Conservation (phyloP, 202 grass and related monocot species). For the Thinopyrum obtusiflorum region DNA sequence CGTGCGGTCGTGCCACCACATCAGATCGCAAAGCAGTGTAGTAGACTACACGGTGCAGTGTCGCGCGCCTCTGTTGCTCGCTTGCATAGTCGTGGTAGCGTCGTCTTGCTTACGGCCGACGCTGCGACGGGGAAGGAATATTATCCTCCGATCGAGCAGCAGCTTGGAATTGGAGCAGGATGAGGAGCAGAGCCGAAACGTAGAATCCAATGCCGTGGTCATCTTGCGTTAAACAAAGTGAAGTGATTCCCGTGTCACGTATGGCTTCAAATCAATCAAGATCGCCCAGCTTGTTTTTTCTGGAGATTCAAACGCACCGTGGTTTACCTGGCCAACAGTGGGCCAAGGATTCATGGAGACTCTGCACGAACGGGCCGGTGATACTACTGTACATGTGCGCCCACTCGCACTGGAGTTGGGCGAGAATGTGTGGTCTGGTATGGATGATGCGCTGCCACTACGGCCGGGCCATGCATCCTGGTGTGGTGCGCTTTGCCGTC, state of each 20-base stretch:
- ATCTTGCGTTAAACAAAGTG: background rate
- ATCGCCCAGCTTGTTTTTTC: background rate
- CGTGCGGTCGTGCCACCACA: background rate
- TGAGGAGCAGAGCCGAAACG: background rate
- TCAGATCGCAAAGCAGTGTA: background rate
- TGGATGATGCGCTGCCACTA: too few relatives aligned
- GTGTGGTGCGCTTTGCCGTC: too few relatives aligned
- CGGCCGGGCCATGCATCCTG: too few relatives aligned
- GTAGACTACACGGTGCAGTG: too few relatives aligned
- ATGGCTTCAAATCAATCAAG: background rate
- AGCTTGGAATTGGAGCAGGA: background rate
- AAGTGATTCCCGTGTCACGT: background rate
- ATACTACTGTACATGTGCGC: too few relatives aligned
- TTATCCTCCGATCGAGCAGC: background rate
- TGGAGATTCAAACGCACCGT: background rate
- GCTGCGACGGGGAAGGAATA: too few relatives aligned
- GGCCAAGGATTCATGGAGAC: background rate
- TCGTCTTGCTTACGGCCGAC: too few relatives aligned
- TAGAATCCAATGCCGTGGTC: background rate
- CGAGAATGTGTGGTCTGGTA: too few relatives aligned
- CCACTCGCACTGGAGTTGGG: too few relatives aligned
- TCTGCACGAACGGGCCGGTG: too few relatives aligned
- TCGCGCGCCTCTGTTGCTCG: too few relatives aligned
- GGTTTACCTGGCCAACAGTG: background rate
- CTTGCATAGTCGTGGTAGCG: too few relatives aligned